Conservation (phyloP, 345 rosid species). For the Euphorbia pulcherrima region DNA sequence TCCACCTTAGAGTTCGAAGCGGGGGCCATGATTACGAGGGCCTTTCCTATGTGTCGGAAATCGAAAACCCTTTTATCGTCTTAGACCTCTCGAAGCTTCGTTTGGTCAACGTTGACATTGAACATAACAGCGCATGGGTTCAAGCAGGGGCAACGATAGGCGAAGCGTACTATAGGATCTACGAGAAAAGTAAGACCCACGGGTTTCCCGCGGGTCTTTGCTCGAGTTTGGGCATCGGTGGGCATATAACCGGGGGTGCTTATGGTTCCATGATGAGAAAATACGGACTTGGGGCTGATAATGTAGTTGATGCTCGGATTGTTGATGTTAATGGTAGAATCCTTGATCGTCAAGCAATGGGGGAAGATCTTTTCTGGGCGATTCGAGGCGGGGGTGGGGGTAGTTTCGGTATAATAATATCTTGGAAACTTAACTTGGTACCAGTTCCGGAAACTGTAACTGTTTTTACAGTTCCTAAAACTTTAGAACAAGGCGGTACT, state of each 20-base stretch:
- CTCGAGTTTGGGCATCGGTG: slow-evolving; percentile 16
- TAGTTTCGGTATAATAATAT: slow-evolving; percentile 16
- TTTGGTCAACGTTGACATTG: slow-evolving; percentile 1
- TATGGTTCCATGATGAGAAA: slow-evolving; percentile 26
- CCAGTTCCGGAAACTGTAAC: slow-evolving; percentile 17
- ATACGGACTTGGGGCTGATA: slow-evolving; percentile 19
- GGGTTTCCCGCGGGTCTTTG: slow-evolving; percentile 24
- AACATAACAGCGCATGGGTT: slow-evolving; percentile 16
- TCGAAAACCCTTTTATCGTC: slow-evolving; percentile 14
- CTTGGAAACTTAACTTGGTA: slow-evolving; percentile 23
- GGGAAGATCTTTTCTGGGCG: slow-evolving; percentile 22
- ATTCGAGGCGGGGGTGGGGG: slow-evolving; percentile 23
- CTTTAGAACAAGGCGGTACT: slow-evolving; percentile 17
- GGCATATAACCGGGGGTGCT: slow-evolving; percentile 23
- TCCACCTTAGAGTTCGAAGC: slow-evolving; percentile 23
- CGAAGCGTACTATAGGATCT: slow-evolving; percentile 20
- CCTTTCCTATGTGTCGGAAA: slow-evolving; percentile 18
- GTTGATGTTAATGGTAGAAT: slow-evolving; percentile 15
- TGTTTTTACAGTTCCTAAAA: slow-evolving; percentile 17
- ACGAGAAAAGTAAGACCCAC: slow-evolving; percentile 15
- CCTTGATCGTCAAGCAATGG: slow-evolving; percentile 9
- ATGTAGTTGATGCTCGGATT: slow-evolving; percentile 16
- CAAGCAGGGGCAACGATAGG: slow-evolving; percentile 24
- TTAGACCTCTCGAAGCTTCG: slow-evolving; percentile 21
- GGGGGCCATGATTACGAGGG: slow-evolving; percentile 29